A percentile compares a stretch with the other conserved stretches of the same genome.
These are phyloP conservation scores for Colletotrichum sp. DNA, from an alignment of 2,329 filamentous ascomycete genomes.

Conservation along the genomic window DNA sequence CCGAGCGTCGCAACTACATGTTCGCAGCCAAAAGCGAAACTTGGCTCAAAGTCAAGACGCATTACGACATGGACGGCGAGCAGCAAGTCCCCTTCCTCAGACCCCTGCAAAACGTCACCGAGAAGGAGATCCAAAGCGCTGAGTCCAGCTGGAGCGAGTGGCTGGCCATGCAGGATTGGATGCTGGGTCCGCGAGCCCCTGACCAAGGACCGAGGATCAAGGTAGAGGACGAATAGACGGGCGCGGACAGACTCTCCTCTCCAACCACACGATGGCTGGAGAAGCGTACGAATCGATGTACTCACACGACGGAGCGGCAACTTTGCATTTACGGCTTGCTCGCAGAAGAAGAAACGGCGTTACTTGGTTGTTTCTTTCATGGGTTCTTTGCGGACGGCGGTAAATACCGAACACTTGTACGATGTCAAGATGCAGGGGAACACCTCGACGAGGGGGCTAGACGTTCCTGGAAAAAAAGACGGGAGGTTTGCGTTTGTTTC, in stretches of 20 bases:
- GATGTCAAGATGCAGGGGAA: constrained; percentile 8
- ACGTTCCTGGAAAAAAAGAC: not conserved
- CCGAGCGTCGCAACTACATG: constrained; percentile 90
- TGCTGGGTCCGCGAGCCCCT: constrained; percentile 84
- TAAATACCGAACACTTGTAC: constrained; percentile 5
- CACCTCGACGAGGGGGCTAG: not conserved
- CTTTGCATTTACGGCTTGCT: not conserved
- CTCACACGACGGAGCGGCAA: not conserved
- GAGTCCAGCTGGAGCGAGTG: constrained; percentile 92
- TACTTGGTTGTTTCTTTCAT: not conserved
- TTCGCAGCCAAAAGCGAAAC: constrained; percentile 93
- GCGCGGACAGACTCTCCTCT: not conserved
- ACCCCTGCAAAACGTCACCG: constrained; percentile 76
- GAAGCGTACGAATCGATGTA: not conserved
- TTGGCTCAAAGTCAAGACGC: constrained; percentile 86
- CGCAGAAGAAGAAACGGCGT: not conserved
- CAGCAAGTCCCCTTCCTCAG: constrained; percentile 88
- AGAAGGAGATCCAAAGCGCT: constrained; percentile 81
- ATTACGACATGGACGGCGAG: constrained; percentile 85
- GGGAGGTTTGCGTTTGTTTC: not conserved
- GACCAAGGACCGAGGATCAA: constrained; percentile 16
- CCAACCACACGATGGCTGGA: not conserved
- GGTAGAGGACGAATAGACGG: constrained; percentile 4
- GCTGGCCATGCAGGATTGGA: constrained; percentile 98
- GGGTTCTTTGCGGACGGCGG: not conserved